Evolutionary conservation across 495 filamentous ascomycete species (phyloP), one percentile per base, ranked within the genome.

Genomic region (Penicillium subrubescens): DNA sequence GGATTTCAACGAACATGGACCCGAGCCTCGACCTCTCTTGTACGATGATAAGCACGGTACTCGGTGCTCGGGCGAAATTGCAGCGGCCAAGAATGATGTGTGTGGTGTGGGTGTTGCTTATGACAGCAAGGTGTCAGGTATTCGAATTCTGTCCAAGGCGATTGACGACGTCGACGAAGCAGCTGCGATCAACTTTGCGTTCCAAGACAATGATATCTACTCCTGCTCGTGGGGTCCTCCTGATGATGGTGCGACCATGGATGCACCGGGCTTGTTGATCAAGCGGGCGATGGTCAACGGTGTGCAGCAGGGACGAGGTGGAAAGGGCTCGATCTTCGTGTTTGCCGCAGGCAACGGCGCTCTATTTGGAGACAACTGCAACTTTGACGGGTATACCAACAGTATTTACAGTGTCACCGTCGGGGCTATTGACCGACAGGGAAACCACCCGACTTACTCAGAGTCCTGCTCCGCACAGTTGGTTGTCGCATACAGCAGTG

Each of bases 311-410:
- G 95, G 95, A 44, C 89, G 95, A 50, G 81, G 79, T 37, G 90
- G 92, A 2, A 85, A 86, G 59, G 95, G 95, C n/a, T 95, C 93
- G 14, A 89, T 99, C 64, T 99, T 92, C 68, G 95, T 99, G 54
- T 99, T 99, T 76, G 95, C 95, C 19, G 95, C 94, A 65, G 95
- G 95, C 61, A 99, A 99, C 72, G 95, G 95, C 39, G 96, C 93
- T 27, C 75, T 78, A n/a, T 84, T 71, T 53, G 94, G 90, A 44
- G 95, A 99, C 73, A 97, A 99, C 78, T 99, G 95, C 85, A 99
- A 99, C 73, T 99, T 98, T 71, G 95, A 99, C 72, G 95, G 95
- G 12, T 99, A 99, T 75, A 98, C 96, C 67, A 99, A 99, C 79
- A 97, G 93, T 72, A 99, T 99, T 61, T 99, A 98, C 83, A 97